A percentile compares a stretch with the other conserved stretches of the same genome.
Conservation (phyloP, 2,329 filamentous ascomycete species). For the Waltergamsia citrina region DNA sequence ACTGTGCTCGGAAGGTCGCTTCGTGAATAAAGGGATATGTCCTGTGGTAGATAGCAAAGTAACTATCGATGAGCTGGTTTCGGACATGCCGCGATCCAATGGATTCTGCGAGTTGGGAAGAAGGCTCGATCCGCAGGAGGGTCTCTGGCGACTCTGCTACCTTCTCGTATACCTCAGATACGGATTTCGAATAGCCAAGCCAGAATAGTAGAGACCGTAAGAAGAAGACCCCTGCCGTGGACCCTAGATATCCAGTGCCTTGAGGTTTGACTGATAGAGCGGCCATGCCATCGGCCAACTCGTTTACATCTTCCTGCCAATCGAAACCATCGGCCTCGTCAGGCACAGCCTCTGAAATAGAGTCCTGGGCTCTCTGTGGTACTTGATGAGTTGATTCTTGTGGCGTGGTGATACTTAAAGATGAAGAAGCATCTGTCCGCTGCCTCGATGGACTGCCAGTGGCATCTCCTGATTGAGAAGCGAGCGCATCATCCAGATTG, state of each 20-base stretch:
- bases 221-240: conserved; percentile 19
- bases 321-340: conserved; percentile 19
- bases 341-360: conserved; percentile 16
- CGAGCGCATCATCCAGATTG: conserved; percentile 12
- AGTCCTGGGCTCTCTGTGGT: conserved; percentile 4
- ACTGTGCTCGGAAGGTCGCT: conserved; percentile 28
- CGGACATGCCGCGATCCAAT: conserved; percentile 15
- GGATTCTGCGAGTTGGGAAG: conserved; percentile 9
- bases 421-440: no score
- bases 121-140: conserved; percentile 5
- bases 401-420: no score
- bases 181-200: conserved; percentile 9
- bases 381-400: no score
- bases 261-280: conserved; percentile 22
- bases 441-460: no score
- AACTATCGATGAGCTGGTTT: conserved; percentile 21
- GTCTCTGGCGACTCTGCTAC: conserved; percentile 1
- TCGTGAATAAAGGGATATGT: conserved; percentile 37
- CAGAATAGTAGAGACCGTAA: conserved; percentile 16
- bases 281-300: conserved; percentile 23
- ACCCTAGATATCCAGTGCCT: conserved; percentile 22
- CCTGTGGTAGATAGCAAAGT: conserved; percentile 32
- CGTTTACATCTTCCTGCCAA: conserved; percentile 20
- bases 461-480: no score
- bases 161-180: neutral